A percentile compares a stretch with the other conserved stretches of the same genome.
Conservation (phyloP, 306 rosid genomes). For the Clitoria ternatea region DNA sequence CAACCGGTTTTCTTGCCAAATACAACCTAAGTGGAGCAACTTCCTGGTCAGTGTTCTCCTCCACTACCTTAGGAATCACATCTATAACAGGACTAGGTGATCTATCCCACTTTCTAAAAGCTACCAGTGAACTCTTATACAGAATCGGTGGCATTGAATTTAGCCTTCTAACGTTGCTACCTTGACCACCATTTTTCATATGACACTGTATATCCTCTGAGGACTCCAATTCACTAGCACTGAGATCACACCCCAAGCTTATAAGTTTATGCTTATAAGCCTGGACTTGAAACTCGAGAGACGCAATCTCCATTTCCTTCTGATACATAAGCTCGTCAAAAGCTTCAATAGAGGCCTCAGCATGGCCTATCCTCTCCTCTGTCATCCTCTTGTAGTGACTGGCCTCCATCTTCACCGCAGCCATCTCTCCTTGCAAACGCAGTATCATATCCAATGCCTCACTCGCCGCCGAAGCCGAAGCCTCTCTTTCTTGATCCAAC, state of each 20-base stretch:
- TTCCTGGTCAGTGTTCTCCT: slow-evolving; percentile 35
- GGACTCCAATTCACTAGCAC: slow-evolving; percentile 35
- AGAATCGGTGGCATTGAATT: slow-evolving; percentile 56
- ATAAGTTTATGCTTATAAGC: slow-evolving; percentile 67
- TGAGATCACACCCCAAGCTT: slow-evolving; percentile 65
- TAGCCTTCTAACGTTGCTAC: slow-evolving; percentile 44
- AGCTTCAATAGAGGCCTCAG: slow-evolving; percentile 58
- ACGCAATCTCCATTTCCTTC: slow-evolving; percentile 72
- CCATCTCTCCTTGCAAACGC: slow-evolving; percentile 89
- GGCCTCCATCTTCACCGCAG: slow-evolving; percentile 86
- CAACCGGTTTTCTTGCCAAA: slow-evolving; percentile 27
- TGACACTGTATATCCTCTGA: slow-evolving; percentile 43
- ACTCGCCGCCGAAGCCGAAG: slow-evolving; percentile 71
- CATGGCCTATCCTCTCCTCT: slow-evolving; percentile 77
- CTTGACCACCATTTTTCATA: slow-evolving; percentile 30
- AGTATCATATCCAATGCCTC: slow-evolving; percentile 90
- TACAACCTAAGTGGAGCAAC: slow-evolving; percentile 28
- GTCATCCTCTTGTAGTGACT: slow-evolving; percentile 84
- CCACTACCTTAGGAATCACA: slow-evolving; percentile 17
- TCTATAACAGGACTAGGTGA: slow-evolving; percentile 33
- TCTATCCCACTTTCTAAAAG: slow-evolving; percentile 30
- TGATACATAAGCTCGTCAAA: slow-evolving; percentile 65
- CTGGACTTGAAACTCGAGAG: slow-evolving; percentile 80
- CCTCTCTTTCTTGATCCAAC: slow-evolving; percentile 87
- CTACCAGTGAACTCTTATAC: slow-evolving; percentile 31